Evolutionary conservation across 371 early-diverging fungal species (phyloP).

Genomic region (Zychaea mexicana): DNA sequence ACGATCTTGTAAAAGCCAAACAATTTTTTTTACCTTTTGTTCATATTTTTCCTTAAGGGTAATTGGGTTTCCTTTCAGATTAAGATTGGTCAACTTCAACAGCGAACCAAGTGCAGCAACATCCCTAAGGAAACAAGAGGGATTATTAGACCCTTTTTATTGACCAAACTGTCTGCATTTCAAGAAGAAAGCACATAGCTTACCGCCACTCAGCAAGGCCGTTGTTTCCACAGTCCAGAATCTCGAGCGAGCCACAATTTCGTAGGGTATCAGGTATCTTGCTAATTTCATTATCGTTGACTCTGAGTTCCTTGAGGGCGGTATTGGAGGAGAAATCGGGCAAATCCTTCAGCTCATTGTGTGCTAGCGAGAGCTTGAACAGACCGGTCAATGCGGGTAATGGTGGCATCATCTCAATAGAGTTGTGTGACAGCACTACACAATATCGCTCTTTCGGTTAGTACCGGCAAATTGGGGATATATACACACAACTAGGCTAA

Average conservation of each 20-base stretch:
- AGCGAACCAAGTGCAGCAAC: constrained; percentile 67
- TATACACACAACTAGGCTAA: neutral
- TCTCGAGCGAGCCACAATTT: constrained; percentile 59
- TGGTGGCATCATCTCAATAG: constrained; percentile 60
- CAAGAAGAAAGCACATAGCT: neutral
- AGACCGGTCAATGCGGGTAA: constrained; percentile 60
- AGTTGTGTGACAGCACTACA: constrained; percentile 84
- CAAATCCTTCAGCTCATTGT: constrained; percentile 68
- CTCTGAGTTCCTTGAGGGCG: constrained; percentile 70
- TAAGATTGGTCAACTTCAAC: constrained; percentile 67
- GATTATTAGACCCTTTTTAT: too few relatives aligned
- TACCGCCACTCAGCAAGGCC: constrained; percentile 61
- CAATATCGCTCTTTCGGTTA: too few relatives aligned
- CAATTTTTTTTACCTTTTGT: constrained; percentile 65
- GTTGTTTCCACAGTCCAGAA: constrained; percentile 80
- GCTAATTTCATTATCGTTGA: constrained; percentile 78
- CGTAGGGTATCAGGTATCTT: constrained; percentile 66
- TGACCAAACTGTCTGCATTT: too few relatives aligned
- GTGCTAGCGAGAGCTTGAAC: constrained; percentile 76
- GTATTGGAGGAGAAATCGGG: constrained; percentile 67
- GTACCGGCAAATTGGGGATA: too few relatives aligned
- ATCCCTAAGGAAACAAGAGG: constrained; percentile 37
- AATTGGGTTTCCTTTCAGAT: constrained; percentile 81
- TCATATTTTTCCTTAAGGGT: constrained; percentile 64
- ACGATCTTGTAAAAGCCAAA: neutral